phyloP scores from a whole-genome alignment of 2,329 filamentous ascomycete species.

The Ceratocystiopsis brevicomis region DNA sequence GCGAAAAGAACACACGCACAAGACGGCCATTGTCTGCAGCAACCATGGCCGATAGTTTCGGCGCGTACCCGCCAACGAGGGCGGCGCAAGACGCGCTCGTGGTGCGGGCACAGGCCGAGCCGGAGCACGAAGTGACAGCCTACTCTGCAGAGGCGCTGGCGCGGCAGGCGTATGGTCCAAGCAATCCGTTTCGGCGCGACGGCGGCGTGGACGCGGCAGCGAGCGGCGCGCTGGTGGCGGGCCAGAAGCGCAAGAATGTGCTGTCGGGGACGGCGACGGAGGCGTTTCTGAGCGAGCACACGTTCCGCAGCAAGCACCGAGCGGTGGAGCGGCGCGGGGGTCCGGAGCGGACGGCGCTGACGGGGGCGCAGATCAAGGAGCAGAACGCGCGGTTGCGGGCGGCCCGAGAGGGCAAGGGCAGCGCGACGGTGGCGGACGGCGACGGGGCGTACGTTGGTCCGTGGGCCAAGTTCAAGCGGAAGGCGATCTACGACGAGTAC shows the following conservation, averaged over 20 bases:
- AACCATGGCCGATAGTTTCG: constrained; percentile 36
- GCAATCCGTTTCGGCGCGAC: constrained; percentile 52
- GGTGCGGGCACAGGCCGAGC: constrained; percentile 32
- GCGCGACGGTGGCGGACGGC: constrained; percentile 68
- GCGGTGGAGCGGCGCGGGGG: constrained; percentile 54
- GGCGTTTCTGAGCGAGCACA: constrained; percentile 73
- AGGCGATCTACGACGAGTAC: constrained; percentile 51
- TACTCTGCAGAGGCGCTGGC: constrained; percentile 58
- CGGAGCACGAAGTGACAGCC: constrained; percentile 40
- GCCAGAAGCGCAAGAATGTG: constrained; percentile 59
- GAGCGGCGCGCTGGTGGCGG: constrained; percentile 5
- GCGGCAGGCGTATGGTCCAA: constrained; percentile 45
- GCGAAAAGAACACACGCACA: too few relatives aligned
- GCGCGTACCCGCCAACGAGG: constrained; percentile 48
- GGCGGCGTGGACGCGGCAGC: not conserved
- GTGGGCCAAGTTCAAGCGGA: constrained; percentile 68
- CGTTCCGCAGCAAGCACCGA: constrained; percentile 73
- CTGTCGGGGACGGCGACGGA: constrained; percentile 78
- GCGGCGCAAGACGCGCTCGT: constrained; percentile 44
- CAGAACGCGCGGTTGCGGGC: constrained; percentile 46
- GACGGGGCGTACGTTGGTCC: constrained; percentile 80
- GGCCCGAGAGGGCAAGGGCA: constrained; percentile 71
- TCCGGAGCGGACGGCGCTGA: constrained; percentile 35
- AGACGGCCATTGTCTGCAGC: too few relatives aligned
- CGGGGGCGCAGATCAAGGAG: constrained; percentile 44